Conservation (phyloP, 2,329 filamentous ascomycete species). For the Aspergillus amoenus region DNA sequence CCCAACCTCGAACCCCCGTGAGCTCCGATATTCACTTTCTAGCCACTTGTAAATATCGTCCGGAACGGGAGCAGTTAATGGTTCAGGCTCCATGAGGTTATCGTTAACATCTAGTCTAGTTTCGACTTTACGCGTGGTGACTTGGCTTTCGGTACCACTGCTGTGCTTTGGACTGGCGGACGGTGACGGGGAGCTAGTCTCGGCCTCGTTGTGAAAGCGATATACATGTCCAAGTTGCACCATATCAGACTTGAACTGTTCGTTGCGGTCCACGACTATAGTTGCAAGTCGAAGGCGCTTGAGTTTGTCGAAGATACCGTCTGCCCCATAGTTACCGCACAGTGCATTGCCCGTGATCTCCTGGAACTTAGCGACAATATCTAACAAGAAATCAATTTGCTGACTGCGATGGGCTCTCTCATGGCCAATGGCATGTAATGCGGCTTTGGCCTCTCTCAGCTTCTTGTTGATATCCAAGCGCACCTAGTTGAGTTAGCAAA, state of each 20-base stretch:
- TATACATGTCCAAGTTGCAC: conserved; percentile 21
- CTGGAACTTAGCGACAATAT: conserved; percentile 43
- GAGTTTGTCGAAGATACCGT: conserved; percentile 35
- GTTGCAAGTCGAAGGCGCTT: conserved; percentile 35
- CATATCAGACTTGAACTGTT: conserved; percentile 23
- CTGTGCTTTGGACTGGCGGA: too few species aligned
- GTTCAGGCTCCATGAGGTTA: conserved; percentile 16
- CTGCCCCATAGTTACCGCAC: conserved; percentile 36
- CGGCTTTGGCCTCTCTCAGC: conserved; percentile 25
- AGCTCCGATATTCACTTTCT: conserved; percentile 41
- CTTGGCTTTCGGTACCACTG: background rate
- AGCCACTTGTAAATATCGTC: conserved; percentile 49
- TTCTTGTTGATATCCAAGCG: conserved; percentile 38
- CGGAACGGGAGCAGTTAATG: background rate
- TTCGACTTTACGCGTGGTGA: background rate
- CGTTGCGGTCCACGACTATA: conserved; percentile 28
- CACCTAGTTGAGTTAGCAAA: conserved; percentile 7
- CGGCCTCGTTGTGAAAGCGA: conserved; percentile 4
- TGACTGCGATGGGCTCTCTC: conserved; percentile 35
- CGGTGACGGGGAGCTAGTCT: background rate
- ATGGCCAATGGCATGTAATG: conserved; percentile 34
- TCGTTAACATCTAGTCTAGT: conserved; percentile 16
- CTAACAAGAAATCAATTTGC: conserved; percentile 33
- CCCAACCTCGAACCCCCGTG: conserved; percentile 56
- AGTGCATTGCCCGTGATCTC: conserved; percentile 33